Base-by-base conservation (phyloP, 192 early-diverging fungal species). In the Physocladia obscura region DNA sequence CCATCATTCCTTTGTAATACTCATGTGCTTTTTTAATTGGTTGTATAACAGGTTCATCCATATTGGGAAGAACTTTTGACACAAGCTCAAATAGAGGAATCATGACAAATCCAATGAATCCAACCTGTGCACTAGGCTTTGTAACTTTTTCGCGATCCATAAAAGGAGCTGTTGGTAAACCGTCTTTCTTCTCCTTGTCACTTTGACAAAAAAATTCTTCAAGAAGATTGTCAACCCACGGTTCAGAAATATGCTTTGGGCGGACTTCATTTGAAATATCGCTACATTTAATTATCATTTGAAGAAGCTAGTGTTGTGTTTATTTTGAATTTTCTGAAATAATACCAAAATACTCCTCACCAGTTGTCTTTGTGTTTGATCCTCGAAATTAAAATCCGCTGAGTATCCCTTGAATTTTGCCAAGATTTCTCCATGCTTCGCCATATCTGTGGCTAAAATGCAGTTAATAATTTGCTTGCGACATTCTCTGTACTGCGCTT, bases 251-350 rank as follows among this genome's bases (percentile, higher is more conserved):
- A 32, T 83, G 71, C 48, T 77, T 81, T 2, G 84, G 84, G 32
- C 84, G 69, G 19, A 81, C 84, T 73, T 86, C 84, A 70, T 86
- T 86, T 38, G 73, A 76, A 39, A 86, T 84, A 51, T 86, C 84
- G 35, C 81, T 74, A 60, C 84, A 84, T 56, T 86, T 86, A 21
- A 80, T 73, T 30, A 86, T 73, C 62, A 84, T 75, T 68, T 81
- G 81, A 24, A 86, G 52, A 22, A 86, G 73, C 78, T 83, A 77
- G 24, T 26, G 17, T 8, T 39, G 56, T 52, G n/a, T n/a, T n/a
- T n/a, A n/a, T n/a, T n/a, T n/a, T n/a, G n/a, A n/a, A n/a, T n/a
- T n/a, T n/a, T n/a, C n/a, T n/a, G n/a, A n/a, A n/a, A n/a, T n/a
- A n/a, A n/a, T n/a, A n/a, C n/a, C n/a, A 44, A n/a, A 44, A 44